Evolutionary conservation across 1,284 basidiomycete species (phyloP), one percentile per base, ranked within the genome.

Genomic region (Cryptococcus depauperatus): DNA sequence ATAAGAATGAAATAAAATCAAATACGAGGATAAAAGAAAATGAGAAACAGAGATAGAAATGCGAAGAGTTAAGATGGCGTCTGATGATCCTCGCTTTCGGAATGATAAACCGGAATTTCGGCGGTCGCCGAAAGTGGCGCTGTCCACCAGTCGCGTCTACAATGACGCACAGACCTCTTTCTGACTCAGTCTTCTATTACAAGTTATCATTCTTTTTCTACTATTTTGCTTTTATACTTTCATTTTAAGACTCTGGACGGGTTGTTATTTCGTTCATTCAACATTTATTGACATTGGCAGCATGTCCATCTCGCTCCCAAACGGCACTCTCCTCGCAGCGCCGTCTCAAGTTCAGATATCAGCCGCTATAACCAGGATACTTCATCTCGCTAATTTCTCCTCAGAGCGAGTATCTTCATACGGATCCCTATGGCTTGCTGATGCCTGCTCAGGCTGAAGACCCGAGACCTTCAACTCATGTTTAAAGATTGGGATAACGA

Each of bases 351-450:
- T 59, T 11, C 56, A 56, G 25, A 79, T 91, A 57, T 92, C 91
- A 50, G 91, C 92, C 35, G 88, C 89, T 28, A 89, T 93, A 54
- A 99, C 93, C 35, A 84, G 92, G 54, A 95, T 99, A 64, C 81
- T 99, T 57, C 84, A 80, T 61, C 76, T 99, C 46, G 82, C 82
- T 23, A 87, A 89, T 58, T 98, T 99, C 67, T 80, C 87, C 7
- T 84, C 91, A 61, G 85, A 91, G 67, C 66, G 39, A 50, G 66
- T 60, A 13, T 21, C 13, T 10, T 21, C 28, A 4, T 18, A n/a
- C 13, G 8, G 1, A 11, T n/a, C 29, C 26, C 1, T 11, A 9
- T 19, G n/a, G 10, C 22, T 29, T 29, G 33, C 41, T 35, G 44
- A 49, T 29, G 14, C 23, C 23, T 33, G 41, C n/a, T 2, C 44